A percentile compares a stretch with the other conserved stretches of the same genome.
These are phyloP conservation scores for Escallonia rubra DNA, from an alignment of 129 eudicot species.

Conservation along the genomic window DNA sequence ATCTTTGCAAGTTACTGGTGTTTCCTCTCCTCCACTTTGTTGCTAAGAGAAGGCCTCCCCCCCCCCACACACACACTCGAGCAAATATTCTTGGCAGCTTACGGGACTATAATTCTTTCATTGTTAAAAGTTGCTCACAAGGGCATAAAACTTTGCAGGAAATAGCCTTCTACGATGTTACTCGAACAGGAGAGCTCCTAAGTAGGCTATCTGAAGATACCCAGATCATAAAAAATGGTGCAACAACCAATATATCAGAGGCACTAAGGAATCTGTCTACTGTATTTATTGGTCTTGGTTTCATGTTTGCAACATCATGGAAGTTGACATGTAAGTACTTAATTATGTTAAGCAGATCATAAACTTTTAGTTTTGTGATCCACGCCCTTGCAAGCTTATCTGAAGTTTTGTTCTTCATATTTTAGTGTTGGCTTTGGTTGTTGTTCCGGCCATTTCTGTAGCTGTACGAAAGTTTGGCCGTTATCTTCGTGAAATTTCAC, in stretches of 20 bases:
- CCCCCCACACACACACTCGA: background rate
- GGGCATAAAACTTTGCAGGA: constrained; percentile 27
- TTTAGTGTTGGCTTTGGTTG: constrained; percentile 76
- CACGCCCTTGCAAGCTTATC: background rate
- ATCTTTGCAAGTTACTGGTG: background rate
- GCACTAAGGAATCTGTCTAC: constrained; percentile 52
- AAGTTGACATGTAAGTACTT: constrained; percentile 65
- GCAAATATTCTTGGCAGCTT: background rate
- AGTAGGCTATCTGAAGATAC: constrained; percentile 65
- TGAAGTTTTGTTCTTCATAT: constrained; percentile 1
- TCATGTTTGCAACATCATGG: constrained; percentile 95
- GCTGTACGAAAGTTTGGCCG: constrained; percentile 88
- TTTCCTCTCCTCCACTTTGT: background rate
- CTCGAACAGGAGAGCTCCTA: constrained; percentile 57
- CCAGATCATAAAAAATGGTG: constrained; percentile 63
- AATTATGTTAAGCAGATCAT: background rate
- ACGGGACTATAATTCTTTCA: background rate
- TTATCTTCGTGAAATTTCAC: constrained; percentile 84
- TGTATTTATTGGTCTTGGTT: constrained; percentile 72
- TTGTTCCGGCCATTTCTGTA: constrained; percentile 75
- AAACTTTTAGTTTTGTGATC: constrained; percentile 2
- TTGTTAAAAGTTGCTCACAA: background rate
- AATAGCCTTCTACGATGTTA: constrained; percentile 63
- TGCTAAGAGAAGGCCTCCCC: background rate
- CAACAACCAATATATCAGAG: constrained; percentile 60